A percentile compares a stretch with the other conserved stretches of the same genome.
phyloP scores from a whole-genome alignment of 257 asterid species.

The Galeopsis tetrahit region DNA sequence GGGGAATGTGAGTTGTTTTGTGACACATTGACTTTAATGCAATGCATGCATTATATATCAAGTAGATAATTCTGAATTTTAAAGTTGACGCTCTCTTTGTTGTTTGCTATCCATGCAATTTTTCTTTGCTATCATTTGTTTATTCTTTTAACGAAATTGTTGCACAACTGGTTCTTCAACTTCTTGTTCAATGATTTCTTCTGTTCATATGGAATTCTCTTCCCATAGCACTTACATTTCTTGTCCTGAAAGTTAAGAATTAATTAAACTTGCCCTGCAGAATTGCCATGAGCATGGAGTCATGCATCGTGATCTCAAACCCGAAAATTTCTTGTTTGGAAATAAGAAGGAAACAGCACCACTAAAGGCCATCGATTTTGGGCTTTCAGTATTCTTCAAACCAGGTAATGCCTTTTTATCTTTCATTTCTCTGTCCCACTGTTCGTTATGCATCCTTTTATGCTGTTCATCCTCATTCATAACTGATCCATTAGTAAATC shows the following conservation, averaged over 20 bases:
- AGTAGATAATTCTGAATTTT: background rate
- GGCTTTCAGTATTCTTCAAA: conserved; percentile 66
- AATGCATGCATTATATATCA: background rate
- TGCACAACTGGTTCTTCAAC: background rate
- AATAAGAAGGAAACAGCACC: conserved; percentile 66
- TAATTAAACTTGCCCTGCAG: conserved; percentile 38
- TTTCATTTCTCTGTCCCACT: background rate
- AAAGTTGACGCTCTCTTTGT: conserved; percentile 6
- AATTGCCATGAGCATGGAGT: conserved; percentile 68
- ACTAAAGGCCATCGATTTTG: conserved; percentile 71
- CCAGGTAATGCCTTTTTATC: conserved; percentile 49
- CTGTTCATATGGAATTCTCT: background rate
- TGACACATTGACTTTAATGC: background rate
- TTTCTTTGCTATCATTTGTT: background rate
- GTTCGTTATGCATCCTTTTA: conserved; percentile 3
- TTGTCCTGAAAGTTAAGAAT: conserved; percentile 15
- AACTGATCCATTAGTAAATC: conserved; percentile 31
- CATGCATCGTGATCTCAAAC: conserved; percentile 77
- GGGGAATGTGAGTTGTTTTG: background rate
- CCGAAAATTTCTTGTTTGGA: conserved; percentile 65
- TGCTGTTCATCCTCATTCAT: background rate
- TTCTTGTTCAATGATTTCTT: background rate
- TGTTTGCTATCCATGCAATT: background rate
- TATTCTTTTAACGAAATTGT: background rate
- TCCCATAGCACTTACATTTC: background rate